These are phyloP conservation scores for Aspergillus luchuensis DNA, from an alignment of 2,329 filamentous ascomycete species.

Conservation along the genomic window DNA sequence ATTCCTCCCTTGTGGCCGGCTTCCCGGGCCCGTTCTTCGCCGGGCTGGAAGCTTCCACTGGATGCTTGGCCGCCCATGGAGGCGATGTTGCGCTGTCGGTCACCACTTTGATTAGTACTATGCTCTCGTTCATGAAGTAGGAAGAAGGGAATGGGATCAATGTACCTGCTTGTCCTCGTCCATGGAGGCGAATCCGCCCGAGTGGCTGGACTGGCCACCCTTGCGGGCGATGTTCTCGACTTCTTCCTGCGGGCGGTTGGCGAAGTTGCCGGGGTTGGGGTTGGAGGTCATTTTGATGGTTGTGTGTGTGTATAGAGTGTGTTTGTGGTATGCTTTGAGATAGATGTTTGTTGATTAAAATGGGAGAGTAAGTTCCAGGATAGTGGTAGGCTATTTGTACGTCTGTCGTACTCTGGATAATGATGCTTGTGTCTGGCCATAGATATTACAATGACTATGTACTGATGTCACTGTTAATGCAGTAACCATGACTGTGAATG, in stretches of 20 bases:
- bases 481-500: too few relatives aligned
- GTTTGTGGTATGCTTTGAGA: not conserved
- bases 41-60: conserved; percentile 56
- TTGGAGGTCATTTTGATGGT: conserved; percentile 21
- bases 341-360: too few relatives aligned
- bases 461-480: not conserved
- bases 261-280: conserved; percentile 44
- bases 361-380: not conserved
- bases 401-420: not conserved
- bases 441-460: not conserved
- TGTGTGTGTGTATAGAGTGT: not conserved
- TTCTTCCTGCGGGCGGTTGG: conserved; percentile 49
- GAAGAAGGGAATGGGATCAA: not conserved
- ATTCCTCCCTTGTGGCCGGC: conserved; percentile 58
- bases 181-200: conserved; percentile 32
- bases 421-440: not conserved
- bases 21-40: conserved; percentile 55
- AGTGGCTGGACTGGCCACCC: conserved; percentile 36
- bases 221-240: conserved; percentile 45
- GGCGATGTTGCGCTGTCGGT: conserved; percentile 54
- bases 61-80: conserved; percentile 58
- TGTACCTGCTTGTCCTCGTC: conserved; percentile 35
- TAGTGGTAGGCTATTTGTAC: not conserved
- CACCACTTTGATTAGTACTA: not conserved
- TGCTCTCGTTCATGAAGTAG: not conserved